Evolutionary conservation across 176 grass and related monocot species (phyloP), one percentile per base, ranked within the genome.

Genomic region (Avena eriantha): DNA sequence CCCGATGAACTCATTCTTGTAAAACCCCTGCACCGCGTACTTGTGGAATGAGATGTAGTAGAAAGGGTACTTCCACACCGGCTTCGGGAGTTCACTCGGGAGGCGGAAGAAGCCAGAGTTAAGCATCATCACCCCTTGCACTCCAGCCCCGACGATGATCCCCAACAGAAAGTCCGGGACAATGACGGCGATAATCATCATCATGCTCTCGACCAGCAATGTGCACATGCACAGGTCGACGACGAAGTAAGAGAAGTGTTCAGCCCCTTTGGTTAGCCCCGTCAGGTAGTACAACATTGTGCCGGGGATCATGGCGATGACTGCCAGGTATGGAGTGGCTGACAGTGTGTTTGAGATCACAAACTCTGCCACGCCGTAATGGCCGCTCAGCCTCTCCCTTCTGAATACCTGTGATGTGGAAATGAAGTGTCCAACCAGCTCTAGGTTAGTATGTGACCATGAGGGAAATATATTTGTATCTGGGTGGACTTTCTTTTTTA

Each of bases 31-130:
- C 26, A 65, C 79, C 1, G 83, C 78, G 4, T 88, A 88, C 24
- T 88, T 88, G 49, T 92, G 86, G 73, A 88, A 88, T 46, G 86
- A 78, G 8, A 92, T 79, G 57, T 89, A 83, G 56, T 88, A 86
- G 33, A 13, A 68, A 13, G 90, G 90, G 15, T 89, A 86, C 45
- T 46, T 82, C 87, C 90, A 92, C 8, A 92, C 14, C 0, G 87
- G 90, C 83, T 92, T 92, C 1, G 90, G 90, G 15, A 92, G 73
- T 18, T 86, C 67, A 0, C 4, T 39, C 0, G 86, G 90, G 7
- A 92, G 75, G 23, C 83, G 79, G 36, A 92, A 92, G 64, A 89
- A 86, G 39, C 82, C 86, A 0, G 60, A 82, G 3, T 35, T 81
- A 15, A 82, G 71, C 77, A 91, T 73, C 69, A 88, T 73, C 17